A percentile compares a stretch with the other conserved stretches of the same genome.
phyloP scores from a whole-genome alignment of 768 basidiomycete genomes.

The Sistotremastrum suecicum region DNA sequence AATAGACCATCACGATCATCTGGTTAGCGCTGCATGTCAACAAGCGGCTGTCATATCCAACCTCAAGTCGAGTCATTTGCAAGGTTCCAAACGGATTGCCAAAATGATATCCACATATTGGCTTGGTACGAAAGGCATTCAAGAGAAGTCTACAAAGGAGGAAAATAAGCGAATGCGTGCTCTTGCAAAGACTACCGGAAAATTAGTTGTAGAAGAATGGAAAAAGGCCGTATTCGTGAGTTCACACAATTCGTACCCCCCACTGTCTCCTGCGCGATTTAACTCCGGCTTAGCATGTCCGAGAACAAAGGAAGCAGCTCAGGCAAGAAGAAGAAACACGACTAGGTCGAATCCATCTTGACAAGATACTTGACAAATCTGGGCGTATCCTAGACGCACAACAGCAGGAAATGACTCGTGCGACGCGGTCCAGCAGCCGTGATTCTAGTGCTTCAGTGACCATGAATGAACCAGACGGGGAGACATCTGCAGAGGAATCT shows the following conservation, averaged over 20 bases:
- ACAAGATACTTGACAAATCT: constrained; percentile 82
- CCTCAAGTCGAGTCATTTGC: constrained; percentile 31
- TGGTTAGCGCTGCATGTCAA: not conserved
- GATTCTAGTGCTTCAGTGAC: constrained; percentile 4
- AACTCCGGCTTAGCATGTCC: constrained; percentile 40
- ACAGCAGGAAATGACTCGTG: constrained; percentile 48
- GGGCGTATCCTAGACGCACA: constrained; percentile 79
- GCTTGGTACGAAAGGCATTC: constrained; percentile 49
- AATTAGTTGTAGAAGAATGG: constrained; percentile 68
- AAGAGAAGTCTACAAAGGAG: constrained; percentile 39
- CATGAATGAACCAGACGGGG: constrained; percentile 3
- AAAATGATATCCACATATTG: constrained; percentile 59
- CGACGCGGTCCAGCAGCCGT: constrained; percentile 31
- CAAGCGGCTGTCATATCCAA: constrained; percentile 24
- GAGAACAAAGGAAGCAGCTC: constrained; percentile 48
- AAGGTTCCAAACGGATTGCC: constrained; percentile 30
- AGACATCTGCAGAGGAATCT: constrained; percentile 13
- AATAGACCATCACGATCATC: constrained; percentile 16
- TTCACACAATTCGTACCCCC: constrained; percentile 7
- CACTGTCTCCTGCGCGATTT: not conserved
- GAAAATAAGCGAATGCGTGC: constrained; percentile 55
- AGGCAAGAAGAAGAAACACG: constrained; percentile 66
- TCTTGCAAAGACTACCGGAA: constrained; percentile 59
- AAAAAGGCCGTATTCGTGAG: constrained; percentile 74
- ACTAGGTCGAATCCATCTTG: constrained; percentile 73